These are phyloP conservation scores for Capsicum pubescens DNA, from an alignment of 257 asterid genomes.

Conservation along the genomic window DNA sequence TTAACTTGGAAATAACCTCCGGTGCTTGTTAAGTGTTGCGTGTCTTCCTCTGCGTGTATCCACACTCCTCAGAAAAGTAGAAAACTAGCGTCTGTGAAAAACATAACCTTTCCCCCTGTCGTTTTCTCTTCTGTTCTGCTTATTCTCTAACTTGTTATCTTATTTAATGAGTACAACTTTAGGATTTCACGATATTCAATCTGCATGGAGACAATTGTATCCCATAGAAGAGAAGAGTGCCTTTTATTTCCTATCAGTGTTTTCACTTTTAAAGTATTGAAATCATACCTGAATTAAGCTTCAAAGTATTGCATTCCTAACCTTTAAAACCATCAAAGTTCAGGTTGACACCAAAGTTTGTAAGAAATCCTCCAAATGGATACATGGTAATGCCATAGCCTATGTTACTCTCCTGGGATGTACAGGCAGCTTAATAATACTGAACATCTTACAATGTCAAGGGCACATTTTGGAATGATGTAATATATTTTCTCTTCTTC, in stretches of 20 bases:
- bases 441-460: neutral
- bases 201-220: slow-evolving; percentile 11
- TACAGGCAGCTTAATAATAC: neutral
- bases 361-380: neutral
- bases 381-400: neutral
- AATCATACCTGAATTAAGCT: neutral
- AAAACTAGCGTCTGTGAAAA: neutral
- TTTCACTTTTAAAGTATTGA: neutral
- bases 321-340: neutral
- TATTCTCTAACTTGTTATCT: neutral
- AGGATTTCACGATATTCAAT: neutral
- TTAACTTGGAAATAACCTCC: neutral
- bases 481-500: slow-evolving; percentile 1
- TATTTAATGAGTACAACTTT: neutral
- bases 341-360: slow-evolving; percentile 14
- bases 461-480: neutral
- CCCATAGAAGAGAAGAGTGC: neutral
- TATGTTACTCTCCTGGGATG: neutral
- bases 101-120: neutral
- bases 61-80: neutral
- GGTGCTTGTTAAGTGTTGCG: neutral
- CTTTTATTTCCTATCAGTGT: neutral
- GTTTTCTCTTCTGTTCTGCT: neutral
- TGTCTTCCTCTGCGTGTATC: neutral
- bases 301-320: neutral